Evolutionary conservation across 306 rosid genomes (phyloP).

Genomic region (Medicago arabica): DNA sequence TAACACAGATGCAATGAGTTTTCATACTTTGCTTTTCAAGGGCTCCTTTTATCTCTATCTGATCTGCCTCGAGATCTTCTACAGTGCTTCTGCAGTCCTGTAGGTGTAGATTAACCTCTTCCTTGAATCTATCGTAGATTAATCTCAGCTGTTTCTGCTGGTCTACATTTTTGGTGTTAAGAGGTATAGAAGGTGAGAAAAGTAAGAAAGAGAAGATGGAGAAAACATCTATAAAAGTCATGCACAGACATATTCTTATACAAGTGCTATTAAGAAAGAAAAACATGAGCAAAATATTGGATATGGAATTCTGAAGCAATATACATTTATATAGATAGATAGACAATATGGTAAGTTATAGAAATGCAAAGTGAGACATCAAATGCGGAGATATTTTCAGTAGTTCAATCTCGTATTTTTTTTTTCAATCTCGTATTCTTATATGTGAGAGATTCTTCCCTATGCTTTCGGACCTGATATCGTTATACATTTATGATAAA

Average conservation of each 20-base stretch:
- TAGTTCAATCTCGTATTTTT: background rate
- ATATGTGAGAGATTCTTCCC: slow-evolving; percentile 11
- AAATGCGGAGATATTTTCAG: background rate
- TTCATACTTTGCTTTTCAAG: slow-evolving; percentile 81
- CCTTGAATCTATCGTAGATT: slow-evolving; percentile 79
- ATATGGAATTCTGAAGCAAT: slow-evolving; percentile 26
- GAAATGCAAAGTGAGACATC: background rate
- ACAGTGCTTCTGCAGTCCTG: slow-evolving; percentile 73
- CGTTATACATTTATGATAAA: slow-evolving; percentile 19
- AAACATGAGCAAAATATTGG: slow-evolving; percentile 32
- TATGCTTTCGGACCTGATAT: slow-evolving; percentile 2
- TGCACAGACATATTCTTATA: slow-evolving; percentile 26
- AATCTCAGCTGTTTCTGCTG: slow-evolving; percentile 72
- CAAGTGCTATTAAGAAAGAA: background rate
- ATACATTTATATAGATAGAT: background rate
- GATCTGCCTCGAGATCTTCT: slow-evolving; percentile 76
- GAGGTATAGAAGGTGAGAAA: slow-evolving; percentile 33
- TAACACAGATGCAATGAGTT: background rate
- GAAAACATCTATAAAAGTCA: slow-evolving; percentile 9
- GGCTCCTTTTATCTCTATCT: slow-evolving; percentile 71
- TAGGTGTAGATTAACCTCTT: slow-evolving; percentile 77
- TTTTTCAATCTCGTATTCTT: background rate
- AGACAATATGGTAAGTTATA: background rate
- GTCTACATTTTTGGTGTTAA: slow-evolving; percentile 60
- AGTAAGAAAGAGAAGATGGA: slow-evolving; percentile 12